Percentiles rank a stretch among this genome's conserved stretches.
phyloP scores from a whole-genome alignment of 306 rosid genomes.

The Astragalus membranaceus region DNA sequence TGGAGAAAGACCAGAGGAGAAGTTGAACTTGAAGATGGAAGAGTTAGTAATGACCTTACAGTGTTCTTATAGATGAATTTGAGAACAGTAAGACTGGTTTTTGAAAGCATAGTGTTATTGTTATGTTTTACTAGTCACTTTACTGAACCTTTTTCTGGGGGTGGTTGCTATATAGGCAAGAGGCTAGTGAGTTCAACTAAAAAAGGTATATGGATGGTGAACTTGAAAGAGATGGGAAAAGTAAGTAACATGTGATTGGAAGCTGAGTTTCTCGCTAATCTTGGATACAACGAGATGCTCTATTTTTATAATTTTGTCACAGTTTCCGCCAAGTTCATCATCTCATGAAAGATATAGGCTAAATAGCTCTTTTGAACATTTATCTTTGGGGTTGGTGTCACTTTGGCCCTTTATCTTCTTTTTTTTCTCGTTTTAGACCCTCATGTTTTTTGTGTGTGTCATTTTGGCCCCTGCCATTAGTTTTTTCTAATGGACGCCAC shows the following conservation, averaged over 20 bases:
- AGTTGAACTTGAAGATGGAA: neutral
- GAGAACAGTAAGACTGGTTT: neutral
- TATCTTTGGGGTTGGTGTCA: no score
- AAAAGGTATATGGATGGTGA: slow-evolving; percentile 10
- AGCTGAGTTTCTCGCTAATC: neutral
- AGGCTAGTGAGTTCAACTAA: slow-evolving; percentile 28
- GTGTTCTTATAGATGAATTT: slow-evolving; percentile 1
- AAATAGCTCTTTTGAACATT: no score
- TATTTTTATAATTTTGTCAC: neutral
- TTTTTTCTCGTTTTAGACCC: no score
- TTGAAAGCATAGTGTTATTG: neutral
- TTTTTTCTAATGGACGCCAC: no score
- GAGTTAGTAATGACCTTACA: neutral
- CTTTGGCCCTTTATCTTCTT: no score
- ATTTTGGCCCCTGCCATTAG: no score
- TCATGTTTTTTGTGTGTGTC: no score
- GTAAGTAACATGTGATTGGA: slow-evolving; percentile 18
- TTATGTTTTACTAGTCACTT: neutral
- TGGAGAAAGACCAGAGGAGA: neutral
- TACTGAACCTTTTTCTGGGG: neutral
- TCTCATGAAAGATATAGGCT: no score
- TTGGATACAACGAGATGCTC: neutral
- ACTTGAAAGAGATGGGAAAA: slow-evolving; percentile 16
- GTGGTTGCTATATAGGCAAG: slow-evolving; percentile 18
- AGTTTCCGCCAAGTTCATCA: no score